Base-by-base conservation (phyloP, 2,329 filamentous ascomycete genomes). In the Fusarium sp. region DNA sequence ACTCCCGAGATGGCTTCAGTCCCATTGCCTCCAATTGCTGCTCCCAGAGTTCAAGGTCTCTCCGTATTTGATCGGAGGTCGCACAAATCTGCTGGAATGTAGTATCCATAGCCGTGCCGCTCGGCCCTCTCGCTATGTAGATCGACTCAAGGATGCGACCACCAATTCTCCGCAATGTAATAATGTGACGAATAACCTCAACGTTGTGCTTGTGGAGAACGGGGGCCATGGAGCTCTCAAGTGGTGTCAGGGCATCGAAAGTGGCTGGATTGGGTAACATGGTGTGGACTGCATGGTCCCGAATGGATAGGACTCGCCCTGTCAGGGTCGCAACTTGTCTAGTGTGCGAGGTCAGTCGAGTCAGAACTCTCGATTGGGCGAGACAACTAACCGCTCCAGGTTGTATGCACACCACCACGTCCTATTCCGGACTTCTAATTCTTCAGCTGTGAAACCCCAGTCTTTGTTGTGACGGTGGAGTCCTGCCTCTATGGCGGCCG, bases 391-490 rank as follows among this genome's bases (percentile, higher is more conserved):
- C 63, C 60, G 22, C 10, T 66, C 60, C 6, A 66, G 26, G 4
- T 57, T 66, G 9, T 65, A 65, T 11, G 48, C 49, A 12, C 63
- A 65, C 63, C 60, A 66, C 61, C 61, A 66, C 10, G 60, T 57
- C 14, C 60, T 7, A 20, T 65, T 66, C 17, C 61, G 42, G 13
- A 56, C 22, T 8, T 66, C 63, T 5, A 57, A 2, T 14, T 66
- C 60, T 17, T 66, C 42, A 20, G 36, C 7, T 3, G 63, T 58
- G 7, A 66, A 66, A 0, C 63, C 63, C 63, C 61, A 66, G 6
- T 65, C 36, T 0, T 38, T 66, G 9, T 66, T 66, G 20, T 66
- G 49, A 3, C 63, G 31, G 26, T 66, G 60, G 1, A 66, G 24
- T 8, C 63, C 63, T 0, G 63, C 49, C 1, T 65, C 63, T 0